Base-by-base conservation (phyloP, 352 stramenopile genomes). In the Globisporangium megalacanthum region DNA sequence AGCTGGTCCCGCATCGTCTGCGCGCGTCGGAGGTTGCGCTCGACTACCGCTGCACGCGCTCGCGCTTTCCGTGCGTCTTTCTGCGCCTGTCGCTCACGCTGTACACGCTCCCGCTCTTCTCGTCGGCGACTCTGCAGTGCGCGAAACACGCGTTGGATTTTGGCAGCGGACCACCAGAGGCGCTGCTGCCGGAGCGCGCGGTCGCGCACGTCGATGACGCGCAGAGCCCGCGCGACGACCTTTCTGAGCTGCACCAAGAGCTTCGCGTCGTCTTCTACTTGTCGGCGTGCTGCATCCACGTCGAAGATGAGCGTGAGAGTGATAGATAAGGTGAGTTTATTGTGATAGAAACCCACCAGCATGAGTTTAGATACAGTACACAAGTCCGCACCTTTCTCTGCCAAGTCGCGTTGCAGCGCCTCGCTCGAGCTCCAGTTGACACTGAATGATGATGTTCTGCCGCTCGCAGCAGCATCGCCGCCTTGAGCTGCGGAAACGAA, bases 391-490 rank as follows among this genome's bases (percentile, higher is more conserved):
- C 72, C 74, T 69, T 84, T 77, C 33, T 60, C 60, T 51, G 69
- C 58, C 31, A 83, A 46, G 31, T 86, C 73, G 49, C 72, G 70
- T 35, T 80, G 52, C 19, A 88, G 63, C 10, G 72, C 70, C 29
- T 79, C 77, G 25, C 62, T 80, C 3, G 74, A 79, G 49, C 73
- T 83, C 74, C 74, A 87, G 46, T 81, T 74, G 15, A 87, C 67
- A 17, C 45, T 73, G 58, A 87, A 85, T 33, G 68, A 56, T 14
- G 36, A 46, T 2, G 19, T 20, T 5, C 50, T 31, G 10, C 37
- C 37, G 6, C 17, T 6, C 33, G 61, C 49, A 22, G 3, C 49
- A 17, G 20, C 31, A 11, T 50, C 39, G 14, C 17, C 8, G 17
- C 13, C n/a, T 5, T 13, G 10, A 19, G 29, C 46, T 42, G 14